A percentile compares a stretch with the other conserved stretches of the same genome.
phyloP scores from a whole-genome alignment of 176 grass and related monocot species.

The Bolboschoenus planiculmis region DNA sequence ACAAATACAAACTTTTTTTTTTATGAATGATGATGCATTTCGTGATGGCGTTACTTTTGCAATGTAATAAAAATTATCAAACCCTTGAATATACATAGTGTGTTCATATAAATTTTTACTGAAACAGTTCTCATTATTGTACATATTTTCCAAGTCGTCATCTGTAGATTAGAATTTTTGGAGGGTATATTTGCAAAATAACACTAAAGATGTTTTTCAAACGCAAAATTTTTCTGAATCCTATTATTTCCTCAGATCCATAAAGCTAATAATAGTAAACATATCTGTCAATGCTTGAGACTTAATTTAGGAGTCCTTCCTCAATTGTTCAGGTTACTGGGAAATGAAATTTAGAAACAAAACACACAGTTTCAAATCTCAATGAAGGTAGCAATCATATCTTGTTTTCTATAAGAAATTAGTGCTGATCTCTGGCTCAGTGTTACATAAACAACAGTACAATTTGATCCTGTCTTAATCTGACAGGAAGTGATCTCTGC shows the following conservation, averaged over 20 bases:
- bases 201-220: neutral
- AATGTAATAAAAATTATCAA: no score
- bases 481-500: neutral
- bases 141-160: neutral
- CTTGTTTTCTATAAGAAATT: neutral
- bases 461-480: neutral
- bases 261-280: slow-evolving; percentile 13
- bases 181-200: neutral
- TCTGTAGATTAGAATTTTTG: neutral
- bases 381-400: neutral
- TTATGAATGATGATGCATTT: neutral
- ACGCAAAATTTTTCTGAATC: neutral
- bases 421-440: neutral
- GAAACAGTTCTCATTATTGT: no score
- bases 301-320: neutral
- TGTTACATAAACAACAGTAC: no score
- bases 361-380: no score
- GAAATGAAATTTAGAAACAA: neutral
- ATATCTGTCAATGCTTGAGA: neutral
- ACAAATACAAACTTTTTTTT: neutral
- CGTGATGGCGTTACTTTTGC: neutral
- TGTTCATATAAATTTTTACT: neutral
- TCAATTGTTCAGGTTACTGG: neutral
- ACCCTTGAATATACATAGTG: neutral
- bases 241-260: neutral